Evolutionary conservation across 116 monocot genomes (phyloP), one percentile per base, ranked within the genome.

Genomic region (Cymodocea nodosa): DNA sequence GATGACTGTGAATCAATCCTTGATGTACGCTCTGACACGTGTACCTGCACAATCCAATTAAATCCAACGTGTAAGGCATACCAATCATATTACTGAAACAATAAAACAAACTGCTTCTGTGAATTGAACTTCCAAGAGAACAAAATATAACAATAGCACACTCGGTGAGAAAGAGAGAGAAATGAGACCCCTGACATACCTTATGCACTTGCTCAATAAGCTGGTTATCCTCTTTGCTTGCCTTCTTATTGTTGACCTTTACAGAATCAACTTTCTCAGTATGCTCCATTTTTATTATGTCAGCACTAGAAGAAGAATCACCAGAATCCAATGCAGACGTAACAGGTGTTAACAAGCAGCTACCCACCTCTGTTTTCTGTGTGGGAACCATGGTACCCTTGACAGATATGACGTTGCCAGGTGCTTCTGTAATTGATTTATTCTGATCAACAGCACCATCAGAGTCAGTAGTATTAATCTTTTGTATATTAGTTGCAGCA

Each of bases 241-340:
- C 10, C 57, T 73, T 75, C 56, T 64, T 77, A 35, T 69, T 80
- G 20, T 74, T 49, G 58, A 76, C 79, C 64, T 83, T 77, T 10
- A 75, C 64, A 37, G 79, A 77, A 52, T 86, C 79, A 0, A 77
- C 73, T 56, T 39, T 71, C 73, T 49, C 23, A 65, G 73, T 36
- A 68, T 74, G 22, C 48, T 76, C 83, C 8, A 50, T 63, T 69
- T 71, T 76, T 40, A 54, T 79, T 2, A 34, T 77, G 63, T 79
- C 81, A 52, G 54, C 60, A 56, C 19, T 85, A 37, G 63, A 25
- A 5, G 40, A 68, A 73, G 48, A 30, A 64, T 70, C 19, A 20
- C 30, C 57, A 68, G 65, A 24, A 76, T 70, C 71, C 20, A 25
- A 67, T 34, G 51, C 56, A 60, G 50, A 60, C 49, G 62, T 20